Conservation (phyloP, 1,139 yeast species). For the Meyerozyma sp. region DNA sequence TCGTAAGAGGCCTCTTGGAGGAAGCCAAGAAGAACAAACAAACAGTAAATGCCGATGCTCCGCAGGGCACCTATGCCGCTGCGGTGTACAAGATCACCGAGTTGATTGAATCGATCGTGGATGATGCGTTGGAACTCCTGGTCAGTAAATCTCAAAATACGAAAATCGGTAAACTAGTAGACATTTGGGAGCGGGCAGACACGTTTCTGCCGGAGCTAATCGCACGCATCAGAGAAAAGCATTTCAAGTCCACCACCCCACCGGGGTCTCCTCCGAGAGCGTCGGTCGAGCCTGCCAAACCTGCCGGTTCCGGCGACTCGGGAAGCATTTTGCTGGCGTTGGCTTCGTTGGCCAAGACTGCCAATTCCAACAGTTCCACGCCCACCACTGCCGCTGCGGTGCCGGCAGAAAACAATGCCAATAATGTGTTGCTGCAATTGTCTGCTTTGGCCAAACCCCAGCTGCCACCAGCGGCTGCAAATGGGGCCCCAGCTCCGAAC, state of each 20-base stretch:
- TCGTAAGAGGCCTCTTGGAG: slow-evolving; percentile 80
- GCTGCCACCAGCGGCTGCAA: slow-evolving; percentile 11
- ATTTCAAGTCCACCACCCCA: slow-evolving; percentile 52
- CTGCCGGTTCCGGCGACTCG: slow-evolving; percentile 33
- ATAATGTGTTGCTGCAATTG: slow-evolving; percentile 40
- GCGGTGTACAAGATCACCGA: slow-evolving; percentile 61
- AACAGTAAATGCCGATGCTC: slow-evolving; percentile 41
- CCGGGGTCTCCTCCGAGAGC: slow-evolving; percentile 52
- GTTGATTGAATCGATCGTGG: slow-evolving; percentile 52
- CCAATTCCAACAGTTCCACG: slow-evolving; percentile 21
- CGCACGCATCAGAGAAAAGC: slow-evolving; percentile 51
- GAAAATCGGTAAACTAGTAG: slow-evolving; percentile 77
- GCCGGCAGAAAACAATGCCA: slow-evolving; percentile 23
- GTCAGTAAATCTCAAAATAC: slow-evolving; percentile 50
- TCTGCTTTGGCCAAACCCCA: slow-evolving; percentile 34
- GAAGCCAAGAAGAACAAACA: slow-evolving; percentile 58
- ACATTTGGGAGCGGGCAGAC: slow-evolving; percentile 86
- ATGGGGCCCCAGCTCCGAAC: slow-evolving; percentile 14
- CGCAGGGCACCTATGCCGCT: slow-evolving; percentile 70
- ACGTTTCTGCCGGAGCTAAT: slow-evolving; percentile 63
- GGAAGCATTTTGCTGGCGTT: slow-evolving; percentile 61
- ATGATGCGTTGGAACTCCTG: slow-evolving; percentile 54
- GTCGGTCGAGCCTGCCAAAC: slow-evolving; percentile 19
- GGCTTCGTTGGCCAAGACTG: slow-evolving; percentile 45
- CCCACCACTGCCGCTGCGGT: slow-evolving; percentile 20